Evolutionary conservation across 345 rosid genomes (phyloP), one percentile per base, ranked within the genome.

Genomic region (Populus euphratica): DNA sequence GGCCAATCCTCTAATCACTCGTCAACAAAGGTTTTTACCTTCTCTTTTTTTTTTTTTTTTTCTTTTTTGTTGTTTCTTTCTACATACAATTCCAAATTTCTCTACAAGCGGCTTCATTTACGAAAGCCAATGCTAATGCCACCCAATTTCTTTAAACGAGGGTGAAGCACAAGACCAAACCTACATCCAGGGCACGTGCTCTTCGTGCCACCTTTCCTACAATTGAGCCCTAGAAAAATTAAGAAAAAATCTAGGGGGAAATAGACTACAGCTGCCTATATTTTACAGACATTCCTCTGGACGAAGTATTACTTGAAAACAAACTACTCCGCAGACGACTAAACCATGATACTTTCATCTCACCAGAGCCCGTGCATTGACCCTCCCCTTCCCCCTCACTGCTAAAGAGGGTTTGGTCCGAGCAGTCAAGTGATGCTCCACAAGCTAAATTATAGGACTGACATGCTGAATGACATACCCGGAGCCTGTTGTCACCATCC

Each of bases 381-480:
- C 89, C 91, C 31, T 89, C 93, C 0, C 90, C 88, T 79, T 92
- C 99, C 59, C 90, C 93, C 49, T 81, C 90, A 1, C 90, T 86
- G 76, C 99, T 92, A 85, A 96, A 96, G 16, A 96, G 98, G 59
- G 99, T 94, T 85, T 92, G 92, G 83, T 96, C 99, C 3, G 92
- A 84, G 86, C 99, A 96, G 87, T 96, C 99, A 4, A 96, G 90
- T 4, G 99, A 91, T 70, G 99, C 99, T 61, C 99, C 98, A 77
- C 99, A 96, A 0, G 97, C 99, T 75, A 80, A 82, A 69, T 96
- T 96, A 75, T 96, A 96, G 0, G 99, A 92, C 68, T 90, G 90
- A 38, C 99, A 96, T 25, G 99, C 99, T 65, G 98, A 91, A 83
- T 91, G 89, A 80, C 98, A 96, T 44, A 96, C 98, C 31, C 99